Percentiles rank a stretch among this genome's conserved stretches.
phyloP scores from a whole-genome alignment of 2,329 filamentous ascomycete genomes.

The Westerdykella aurantiaca region DNA sequence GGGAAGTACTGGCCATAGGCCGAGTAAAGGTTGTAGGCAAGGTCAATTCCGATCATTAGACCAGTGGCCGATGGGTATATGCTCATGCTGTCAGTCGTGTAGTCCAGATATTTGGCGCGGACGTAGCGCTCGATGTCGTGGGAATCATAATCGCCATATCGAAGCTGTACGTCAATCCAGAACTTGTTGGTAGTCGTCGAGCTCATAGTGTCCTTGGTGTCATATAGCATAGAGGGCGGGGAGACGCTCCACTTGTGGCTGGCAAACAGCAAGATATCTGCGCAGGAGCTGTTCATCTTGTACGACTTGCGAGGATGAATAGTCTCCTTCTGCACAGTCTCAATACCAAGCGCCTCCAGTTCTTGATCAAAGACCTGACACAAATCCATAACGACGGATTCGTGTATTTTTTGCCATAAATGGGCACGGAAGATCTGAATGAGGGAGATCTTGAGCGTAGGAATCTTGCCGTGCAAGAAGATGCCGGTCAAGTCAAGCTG shows the following conservation, averaged over 20 bases:
- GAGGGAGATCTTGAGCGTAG: constrained; percentile 92
- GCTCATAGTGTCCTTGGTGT: constrained; percentile 94
- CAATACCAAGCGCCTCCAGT: constrained; percentile 88
- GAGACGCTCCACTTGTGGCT: constrained; percentile 99
- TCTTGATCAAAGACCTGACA: constrained; percentile 99
- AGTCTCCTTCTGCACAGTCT: constrained; percentile 97
- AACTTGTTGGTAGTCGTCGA: constrained; percentile 97
- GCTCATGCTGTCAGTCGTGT: constrained; percentile 97
- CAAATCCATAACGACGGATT: constrained; percentile 97
- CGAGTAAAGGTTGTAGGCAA: constrained; percentile 97
- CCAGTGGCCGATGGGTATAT: constrained; percentile 97
- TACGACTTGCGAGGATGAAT: constrained; percentile 99
- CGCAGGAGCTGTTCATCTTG: constrained; percentile 99
- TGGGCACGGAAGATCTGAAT: constrained; percentile 99
- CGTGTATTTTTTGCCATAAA: constrained; percentile 99
- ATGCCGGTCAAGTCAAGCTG: constrained; percentile 97
- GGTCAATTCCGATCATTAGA: constrained; percentile 94
- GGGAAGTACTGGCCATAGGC: constrained; percentile 99
- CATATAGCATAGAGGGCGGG: constrained; percentile 83
- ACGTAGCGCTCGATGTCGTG: constrained; percentile 98
- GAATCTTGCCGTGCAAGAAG: constrained; percentile 98
- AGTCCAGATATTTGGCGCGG: constrained; percentile 95
- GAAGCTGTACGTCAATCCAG: constrained; percentile 94
- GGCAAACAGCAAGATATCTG: constrained; percentile 92
- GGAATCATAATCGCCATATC: constrained; percentile 97